A percentile compares a stretch with the other conserved stretches of the same genome.
These are phyloP conservation scores for Bipolaris zeicola DNA, from an alignment of 2,329 filamentous ascomycete genomes.

Conservation along the genomic window DNA sequence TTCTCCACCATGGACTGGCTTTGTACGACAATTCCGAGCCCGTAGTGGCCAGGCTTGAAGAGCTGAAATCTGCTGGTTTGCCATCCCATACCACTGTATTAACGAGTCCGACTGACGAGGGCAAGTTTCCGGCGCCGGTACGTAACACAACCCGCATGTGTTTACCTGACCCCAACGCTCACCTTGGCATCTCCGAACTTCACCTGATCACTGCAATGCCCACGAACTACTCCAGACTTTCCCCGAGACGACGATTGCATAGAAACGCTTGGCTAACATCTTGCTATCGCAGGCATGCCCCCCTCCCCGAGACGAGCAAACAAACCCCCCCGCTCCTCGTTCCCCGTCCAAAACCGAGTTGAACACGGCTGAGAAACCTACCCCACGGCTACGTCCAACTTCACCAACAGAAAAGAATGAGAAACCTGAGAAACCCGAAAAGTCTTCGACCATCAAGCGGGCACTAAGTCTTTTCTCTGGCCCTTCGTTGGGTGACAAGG, in stretches of 20 bases:
- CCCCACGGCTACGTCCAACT: constrained; percentile 15
- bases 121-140: constrained; percentile 46
- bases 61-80: constrained; percentile 48
- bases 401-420: constrained; percentile 22
- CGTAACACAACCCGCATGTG: constrained; percentile 18
- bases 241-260: constrained; percentile 7
- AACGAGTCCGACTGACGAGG: constrained; percentile 45
- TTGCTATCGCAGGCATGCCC: constrained; percentile 21
- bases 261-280: constrained; percentile 10
- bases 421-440: constrained; percentile 10
- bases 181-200: constrained; percentile 7
- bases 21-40: constrained; percentile 55
- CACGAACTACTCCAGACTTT: constrained; percentile 8
- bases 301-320: constrained; percentile 12
- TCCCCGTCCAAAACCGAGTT: constrained; percentile 18
- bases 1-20: constrained; percentile 57
- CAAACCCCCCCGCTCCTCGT: constrained; percentile 14
- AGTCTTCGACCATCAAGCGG: constrained; percentile 23
- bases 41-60: constrained; percentile 41
- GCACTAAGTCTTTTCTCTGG: constrained; percentile 21
- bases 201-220: constrained; percentile 5
- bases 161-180: constrained; percentile 13
- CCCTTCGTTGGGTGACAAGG: constrained; percentile 1
- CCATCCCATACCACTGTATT: constrained; percentile 44
- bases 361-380: constrained; percentile 21